phyloP scores from a whole-genome alignment of 2,329 filamentous ascomycete species.

The Neurospora sp. region DNA sequence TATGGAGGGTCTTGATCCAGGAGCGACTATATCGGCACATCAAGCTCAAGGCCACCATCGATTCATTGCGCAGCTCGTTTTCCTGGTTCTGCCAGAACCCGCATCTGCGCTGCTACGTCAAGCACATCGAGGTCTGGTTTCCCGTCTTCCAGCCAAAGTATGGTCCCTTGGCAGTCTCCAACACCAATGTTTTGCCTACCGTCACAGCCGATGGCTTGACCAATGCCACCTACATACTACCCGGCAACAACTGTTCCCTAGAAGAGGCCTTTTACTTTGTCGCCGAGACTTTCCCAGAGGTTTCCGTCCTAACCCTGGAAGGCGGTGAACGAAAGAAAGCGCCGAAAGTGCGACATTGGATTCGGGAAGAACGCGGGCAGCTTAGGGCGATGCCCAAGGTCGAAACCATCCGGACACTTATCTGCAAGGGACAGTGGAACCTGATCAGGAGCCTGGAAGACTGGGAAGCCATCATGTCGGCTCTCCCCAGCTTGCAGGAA shows the following conservation, averaged over 20 bases:
- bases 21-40: slow-evolving; percentile 65
- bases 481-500: slow-evolving; percentile 55
- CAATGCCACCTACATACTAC: slow-evolving; percentile 49
- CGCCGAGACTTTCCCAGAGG: slow-evolving; percentile 45
- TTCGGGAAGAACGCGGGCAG: slow-evolving; percentile 15
- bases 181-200: slow-evolving; percentile 37
- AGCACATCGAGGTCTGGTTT: slow-evolving; percentile 70
- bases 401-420: slow-evolving; percentile 52
- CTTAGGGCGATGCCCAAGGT: slow-evolving; percentile 26
- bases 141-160: slow-evolving; percentile 58
- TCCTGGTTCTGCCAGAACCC: slow-evolving; percentile 49
- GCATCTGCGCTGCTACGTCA: slow-evolving; percentile 54
- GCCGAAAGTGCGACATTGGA: slow-evolving; percentile 54
- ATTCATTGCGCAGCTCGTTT: slow-evolving; percentile 50
- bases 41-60: slow-evolving; percentile 61
- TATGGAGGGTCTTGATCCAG: slow-evolving; percentile 62
- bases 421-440: slow-evolving; percentile 71
- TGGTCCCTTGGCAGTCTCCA: slow-evolving; percentile 31
- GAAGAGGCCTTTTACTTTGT: slow-evolving; percentile 62
- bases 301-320: slow-evolving; percentile 60
- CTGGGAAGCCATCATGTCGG: slow-evolving; percentile 50
- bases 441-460: slow-evolving; percentile 55
- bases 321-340: slow-evolving; percentile 71
- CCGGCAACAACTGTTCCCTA: slow-evolving; percentile 57
- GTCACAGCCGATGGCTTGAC: slow-evolving; percentile 46